Evolutionary conservation across 331 rosid species (phyloP).

Genomic region (Telfairia occidentalis): DNA sequence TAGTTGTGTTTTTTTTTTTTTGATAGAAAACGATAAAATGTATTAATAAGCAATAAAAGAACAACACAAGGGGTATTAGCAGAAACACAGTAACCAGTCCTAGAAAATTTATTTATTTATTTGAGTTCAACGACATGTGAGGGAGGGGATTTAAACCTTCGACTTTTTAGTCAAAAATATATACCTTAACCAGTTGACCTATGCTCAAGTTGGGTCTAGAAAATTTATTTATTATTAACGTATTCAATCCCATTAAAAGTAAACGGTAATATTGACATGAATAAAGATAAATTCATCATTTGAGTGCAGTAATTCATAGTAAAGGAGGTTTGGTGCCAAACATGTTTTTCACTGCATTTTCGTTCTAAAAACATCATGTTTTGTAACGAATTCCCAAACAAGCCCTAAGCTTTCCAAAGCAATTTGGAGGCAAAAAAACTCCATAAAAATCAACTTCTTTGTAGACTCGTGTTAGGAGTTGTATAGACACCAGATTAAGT

Average conservation of each 20-base stretch:
- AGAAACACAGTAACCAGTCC: not conserved
- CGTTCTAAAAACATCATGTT: not conserved
- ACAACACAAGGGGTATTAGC: not conserved
- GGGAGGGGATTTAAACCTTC: too few species aligned
- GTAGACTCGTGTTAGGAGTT: not conserved
- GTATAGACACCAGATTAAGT: not conserved
- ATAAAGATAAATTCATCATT: not conserved
- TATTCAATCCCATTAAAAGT: not conserved
- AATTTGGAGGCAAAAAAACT: not conserved
- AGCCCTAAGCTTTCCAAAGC: not conserved
- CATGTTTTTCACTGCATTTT: not conserved
- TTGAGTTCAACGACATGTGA: too few species aligned
- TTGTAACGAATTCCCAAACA: not conserved
- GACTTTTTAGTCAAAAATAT: too few species aligned
- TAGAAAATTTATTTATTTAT: not conserved
- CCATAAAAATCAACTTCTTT: not conserved
- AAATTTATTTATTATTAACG: not conserved
- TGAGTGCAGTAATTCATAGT: not conserved
- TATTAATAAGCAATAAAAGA: not conserved
- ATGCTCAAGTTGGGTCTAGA: too few species aligned
- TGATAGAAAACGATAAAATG: too few species aligned
- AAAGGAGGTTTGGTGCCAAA: not conserved
- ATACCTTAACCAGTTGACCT: too few species aligned
- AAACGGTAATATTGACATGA: not conserved
- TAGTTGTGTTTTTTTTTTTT: too few species aligned